Conservation (phyloP, 1,284 basidiomycete species). For the Pascua guehoae region DNA sequence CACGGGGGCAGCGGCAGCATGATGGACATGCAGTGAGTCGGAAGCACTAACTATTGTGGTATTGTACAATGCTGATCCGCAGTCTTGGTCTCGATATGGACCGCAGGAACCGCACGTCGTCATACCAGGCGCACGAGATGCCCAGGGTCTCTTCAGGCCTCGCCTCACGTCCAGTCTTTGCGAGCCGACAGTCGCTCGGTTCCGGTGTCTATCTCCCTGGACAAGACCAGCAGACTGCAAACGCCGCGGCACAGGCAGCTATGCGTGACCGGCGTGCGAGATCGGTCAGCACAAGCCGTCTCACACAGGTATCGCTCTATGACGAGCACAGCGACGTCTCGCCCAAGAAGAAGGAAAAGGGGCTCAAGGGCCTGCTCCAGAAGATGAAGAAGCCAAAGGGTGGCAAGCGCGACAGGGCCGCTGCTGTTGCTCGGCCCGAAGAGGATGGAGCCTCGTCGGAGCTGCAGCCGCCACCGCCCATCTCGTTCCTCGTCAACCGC, state of each 20-base stretch:
- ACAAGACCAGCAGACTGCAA: not conserved
- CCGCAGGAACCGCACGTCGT: slow-evolving; percentile 32
- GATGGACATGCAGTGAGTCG: slow-evolving; percentile 87
- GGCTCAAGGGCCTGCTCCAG: slow-evolving; percentile 76
- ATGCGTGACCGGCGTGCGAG: not conserved
- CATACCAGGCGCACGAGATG: slow-evolving; percentile 29
- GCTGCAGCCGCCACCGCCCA: slow-evolving; percentile 74
- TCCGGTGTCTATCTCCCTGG: slow-evolving; percentile 3
- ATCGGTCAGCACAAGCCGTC: slow-evolving; percentile 23
- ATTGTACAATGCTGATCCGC: not conserved
- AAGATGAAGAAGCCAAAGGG: slow-evolving; percentile 54
- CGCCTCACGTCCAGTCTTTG: slow-evolving; percentile 42
- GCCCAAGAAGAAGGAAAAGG: slow-evolving; percentile 62
- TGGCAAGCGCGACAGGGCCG: slow-evolving; percentile 52
- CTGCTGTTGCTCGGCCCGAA: slow-evolving; percentile 57
- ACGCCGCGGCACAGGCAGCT: not conserved
- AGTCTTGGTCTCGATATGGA: slow-evolving; percentile 48
- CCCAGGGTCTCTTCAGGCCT: slow-evolving; percentile 41
- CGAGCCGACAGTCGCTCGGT: slow-evolving; percentile 7
- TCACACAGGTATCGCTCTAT: slow-evolving; percentile 32
- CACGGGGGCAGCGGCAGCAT: slow-evolving; percentile 76
- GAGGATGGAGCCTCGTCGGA: slow-evolving; percentile 50
- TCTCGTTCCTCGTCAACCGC: slow-evolving; percentile 75
- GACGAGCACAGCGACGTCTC: slow-evolving; percentile 45
- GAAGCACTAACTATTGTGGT: too few relatives aligned